phyloP scores from a whole-genome alignment of 2,329 filamentous ascomycete genomes.

The Fusarium lateritium region DNA sequence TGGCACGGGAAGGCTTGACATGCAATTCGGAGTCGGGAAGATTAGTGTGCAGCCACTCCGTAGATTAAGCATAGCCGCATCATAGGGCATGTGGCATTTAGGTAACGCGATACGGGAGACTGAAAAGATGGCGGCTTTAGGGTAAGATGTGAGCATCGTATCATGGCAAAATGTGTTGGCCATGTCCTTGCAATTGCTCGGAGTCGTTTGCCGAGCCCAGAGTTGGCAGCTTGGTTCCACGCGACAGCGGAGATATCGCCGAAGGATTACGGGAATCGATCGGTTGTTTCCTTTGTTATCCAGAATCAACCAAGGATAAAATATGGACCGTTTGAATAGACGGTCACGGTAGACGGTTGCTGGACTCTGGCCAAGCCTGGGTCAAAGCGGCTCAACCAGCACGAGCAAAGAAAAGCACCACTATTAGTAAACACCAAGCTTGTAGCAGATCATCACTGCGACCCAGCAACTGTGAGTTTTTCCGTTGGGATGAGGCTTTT shows the following conservation, averaged over 20 bases:
- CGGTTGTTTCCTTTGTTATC: constrained; percentile 10
- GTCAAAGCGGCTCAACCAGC: background rate
- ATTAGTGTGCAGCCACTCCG: background rate
- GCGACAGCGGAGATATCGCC: constrained; percentile 11
- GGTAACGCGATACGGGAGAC: background rate
- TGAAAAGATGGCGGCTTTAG: background rate
- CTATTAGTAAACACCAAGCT: constrained; percentile 1
- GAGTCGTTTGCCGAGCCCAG: constrained; percentile 16
- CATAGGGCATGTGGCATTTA: background rate
- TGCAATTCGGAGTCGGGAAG: background rate
- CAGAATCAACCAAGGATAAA: constrained; percentile 25
- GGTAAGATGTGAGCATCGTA: constrained; percentile 21
- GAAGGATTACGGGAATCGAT: constrained; percentile 27
- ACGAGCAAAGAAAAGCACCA: background rate
- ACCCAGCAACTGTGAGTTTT: background rate
- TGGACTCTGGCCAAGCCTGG: background rate
- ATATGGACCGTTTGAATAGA: constrained; percentile 6
- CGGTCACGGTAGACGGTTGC: background rate
- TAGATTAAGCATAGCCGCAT: background rate
- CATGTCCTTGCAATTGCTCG: constrained; percentile 4
- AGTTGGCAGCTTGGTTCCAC: constrained; percentile 15
- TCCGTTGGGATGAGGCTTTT: constrained; percentile 17
- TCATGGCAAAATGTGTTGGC: constrained; percentile 9
- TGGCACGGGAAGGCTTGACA: background rate
- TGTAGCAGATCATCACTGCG: background rate